Conservation (phyloP, 1,284 basidiomycete genomes). For the Ustilago cynodontis region DNA sequence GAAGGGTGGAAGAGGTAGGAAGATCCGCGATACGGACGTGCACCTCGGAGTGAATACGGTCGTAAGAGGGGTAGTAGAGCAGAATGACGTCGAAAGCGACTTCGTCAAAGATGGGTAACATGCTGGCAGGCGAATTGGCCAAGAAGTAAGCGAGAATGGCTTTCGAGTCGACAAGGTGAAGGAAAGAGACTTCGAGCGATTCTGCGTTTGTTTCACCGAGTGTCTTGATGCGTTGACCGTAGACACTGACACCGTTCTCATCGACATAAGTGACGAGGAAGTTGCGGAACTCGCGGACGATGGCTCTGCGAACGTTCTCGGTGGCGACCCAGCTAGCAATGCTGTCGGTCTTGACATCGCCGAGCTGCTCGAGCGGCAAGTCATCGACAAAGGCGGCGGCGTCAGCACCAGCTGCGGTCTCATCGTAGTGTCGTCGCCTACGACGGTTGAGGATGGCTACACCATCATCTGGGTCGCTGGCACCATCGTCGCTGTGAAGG, state of each 20-base stretch:
- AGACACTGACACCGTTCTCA: constrained; percentile 89
- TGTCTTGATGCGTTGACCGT: constrained; percentile 91
- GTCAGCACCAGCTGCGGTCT: constrained; percentile 73
- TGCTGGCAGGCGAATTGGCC: constrained; percentile 90
- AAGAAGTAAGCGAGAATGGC: constrained; percentile 97
- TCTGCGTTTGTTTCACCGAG: constrained; percentile 97
- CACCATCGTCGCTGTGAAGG: constrained; percentile 78
- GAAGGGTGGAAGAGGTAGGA: constrained; percentile 87
- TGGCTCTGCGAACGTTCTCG: constrained; percentile 88
- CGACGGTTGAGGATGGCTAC: constrained; percentile 68
- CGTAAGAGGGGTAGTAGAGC: constrained; percentile 94
- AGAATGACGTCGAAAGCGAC: constrained; percentile 94
- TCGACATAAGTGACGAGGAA: constrained; percentile 97
- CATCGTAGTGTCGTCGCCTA: constrained; percentile 71
- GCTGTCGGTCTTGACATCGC: constrained; percentile 96
- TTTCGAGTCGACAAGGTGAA: constrained; percentile 89
- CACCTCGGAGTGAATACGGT: constrained; percentile 96
- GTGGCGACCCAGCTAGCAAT: constrained; percentile 97
- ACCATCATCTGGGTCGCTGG: constrained; percentile 68
- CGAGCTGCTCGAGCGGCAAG: constrained; percentile 92
- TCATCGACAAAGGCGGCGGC: constrained; percentile 78
- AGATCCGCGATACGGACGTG: constrained; percentile 97
- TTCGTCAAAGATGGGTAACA: constrained; percentile 94
- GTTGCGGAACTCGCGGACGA: constrained; percentile 90
- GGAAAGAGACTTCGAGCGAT: constrained; percentile 95